Evolutionary conservation across 2,329 filamentous ascomycete species (phyloP).

Genomic region (Raffaelea albimanens): DNA sequence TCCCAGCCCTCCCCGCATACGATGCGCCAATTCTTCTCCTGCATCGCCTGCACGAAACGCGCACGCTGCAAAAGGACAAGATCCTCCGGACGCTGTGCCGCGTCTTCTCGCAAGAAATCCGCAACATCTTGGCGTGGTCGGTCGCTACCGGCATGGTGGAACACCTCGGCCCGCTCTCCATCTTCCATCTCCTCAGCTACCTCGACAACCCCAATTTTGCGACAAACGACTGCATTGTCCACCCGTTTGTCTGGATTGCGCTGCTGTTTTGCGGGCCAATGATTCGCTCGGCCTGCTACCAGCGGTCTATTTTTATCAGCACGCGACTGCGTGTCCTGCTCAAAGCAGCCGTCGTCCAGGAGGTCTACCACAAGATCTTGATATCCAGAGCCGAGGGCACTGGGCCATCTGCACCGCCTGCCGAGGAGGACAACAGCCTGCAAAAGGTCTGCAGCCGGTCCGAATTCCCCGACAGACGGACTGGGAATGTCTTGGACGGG

Average conservation of each 20-base stretch:
- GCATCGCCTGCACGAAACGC: slow-evolving; percentile 12
- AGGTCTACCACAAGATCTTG: slow-evolving; percentile 18
- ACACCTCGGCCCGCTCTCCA: slow-evolving; percentile 11
- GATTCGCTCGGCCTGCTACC: slow-evolving; percentile 20
- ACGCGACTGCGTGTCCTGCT: slow-evolving; percentile 23
- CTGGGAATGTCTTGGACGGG: too few relatives aligned
- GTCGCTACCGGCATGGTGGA: slow-evolving; percentile 11
- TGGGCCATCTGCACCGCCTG: too few relatives aligned
- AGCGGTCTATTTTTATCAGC: slow-evolving; percentile 23
- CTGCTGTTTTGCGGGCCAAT: slow-evolving; percentile 23
- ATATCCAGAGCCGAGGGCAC: not conserved
- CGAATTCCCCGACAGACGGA: too few relatives aligned
- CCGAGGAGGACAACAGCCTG: not conserved
- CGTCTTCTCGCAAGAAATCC: slow-evolving; percentile 17
- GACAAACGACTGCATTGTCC: not conserved
- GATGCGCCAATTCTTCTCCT: slow-evolving; percentile 20
- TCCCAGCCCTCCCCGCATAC: slow-evolving; percentile 21
- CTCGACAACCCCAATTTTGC: slow-evolving; percentile 9
- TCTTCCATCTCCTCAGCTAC: slow-evolving; percentile 12
- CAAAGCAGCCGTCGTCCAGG: slow-evolving; percentile 21
- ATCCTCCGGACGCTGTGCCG: slow-evolving; percentile 18
- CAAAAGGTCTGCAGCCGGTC: not conserved
- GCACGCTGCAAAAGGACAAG: slow-evolving; percentile 18
- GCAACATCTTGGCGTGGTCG: slow-evolving; percentile 13
- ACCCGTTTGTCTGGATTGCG: slow-evolving; percentile 21